A percentile compares a stretch with the other conserved stretches of the same genome.
These are phyloP conservation scores for Phialophora tarda DNA, from an alignment of 2,329 filamentous ascomycete genomes.

Conservation along the genomic window DNA sequence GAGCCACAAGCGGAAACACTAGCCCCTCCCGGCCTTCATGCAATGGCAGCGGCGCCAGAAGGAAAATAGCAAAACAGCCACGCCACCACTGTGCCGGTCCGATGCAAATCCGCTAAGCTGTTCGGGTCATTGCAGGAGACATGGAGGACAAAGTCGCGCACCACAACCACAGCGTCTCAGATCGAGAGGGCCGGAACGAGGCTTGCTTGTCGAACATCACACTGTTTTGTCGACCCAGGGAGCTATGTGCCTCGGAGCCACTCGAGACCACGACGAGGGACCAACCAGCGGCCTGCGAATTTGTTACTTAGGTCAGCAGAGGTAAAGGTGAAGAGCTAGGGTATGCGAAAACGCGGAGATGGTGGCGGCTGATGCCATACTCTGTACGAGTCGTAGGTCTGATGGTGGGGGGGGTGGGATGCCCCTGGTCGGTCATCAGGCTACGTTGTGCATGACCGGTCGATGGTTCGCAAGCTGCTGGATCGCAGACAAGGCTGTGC, in stretches of 20 bases:
- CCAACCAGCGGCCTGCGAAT: neutral
- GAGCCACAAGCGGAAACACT: neutral
- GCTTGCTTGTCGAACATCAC: neutral
- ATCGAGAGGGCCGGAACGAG: neutral
- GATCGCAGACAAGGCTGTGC: neutral
- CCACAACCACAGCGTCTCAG: neutral
- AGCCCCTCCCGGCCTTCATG: neutral
- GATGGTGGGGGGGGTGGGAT: neutral
- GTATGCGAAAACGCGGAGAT: constrained; percentile 9
- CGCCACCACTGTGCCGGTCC: neutral
- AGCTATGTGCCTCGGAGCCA: neutral
- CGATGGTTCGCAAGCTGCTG: neutral
- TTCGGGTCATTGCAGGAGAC: too few species aligned
- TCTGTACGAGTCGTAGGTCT: neutral
- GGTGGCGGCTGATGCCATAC: constrained; percentile 7
- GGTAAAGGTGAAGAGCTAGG: neutral
- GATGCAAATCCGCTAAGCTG: neutral
- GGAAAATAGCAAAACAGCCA: neutral
- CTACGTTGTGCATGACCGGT: neutral
- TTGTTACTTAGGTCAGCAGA: constrained; percentile 9
- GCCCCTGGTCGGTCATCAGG: neutral
- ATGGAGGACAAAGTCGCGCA: too few species aligned
- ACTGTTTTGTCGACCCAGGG: too few species aligned
- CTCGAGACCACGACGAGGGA: neutral
- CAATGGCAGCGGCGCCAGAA: neutral